phyloP scores from a whole-genome alignment of 2,329 filamentous ascomycete species.

The Diaporthe citrichinensis region DNA sequence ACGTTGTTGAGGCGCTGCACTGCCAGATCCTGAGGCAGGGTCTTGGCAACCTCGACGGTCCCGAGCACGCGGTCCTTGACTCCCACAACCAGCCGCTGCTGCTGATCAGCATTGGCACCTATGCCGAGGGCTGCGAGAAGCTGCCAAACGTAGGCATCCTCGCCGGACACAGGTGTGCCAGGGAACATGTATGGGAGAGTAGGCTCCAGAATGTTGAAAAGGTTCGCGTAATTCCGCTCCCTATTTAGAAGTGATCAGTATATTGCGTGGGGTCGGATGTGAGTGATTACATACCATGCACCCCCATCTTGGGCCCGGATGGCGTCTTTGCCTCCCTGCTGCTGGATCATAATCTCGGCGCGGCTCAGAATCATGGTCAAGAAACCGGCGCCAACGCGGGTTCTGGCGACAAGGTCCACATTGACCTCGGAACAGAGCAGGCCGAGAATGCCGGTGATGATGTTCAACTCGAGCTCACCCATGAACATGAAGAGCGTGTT shows the following conservation, averaged over 20 bases:
- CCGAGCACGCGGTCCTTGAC: slow-evolving; percentile 99
- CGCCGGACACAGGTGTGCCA: slow-evolving; percentile 87
- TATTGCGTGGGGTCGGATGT: background rate
- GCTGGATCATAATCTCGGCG: slow-evolving; percentile 92
- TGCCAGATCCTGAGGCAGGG: slow-evolving; percentile 87
- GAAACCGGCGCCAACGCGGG: slow-evolving; percentile 89
- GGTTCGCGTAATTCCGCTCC: slow-evolving; percentile 83
- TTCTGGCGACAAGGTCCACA: slow-evolving; percentile 86
- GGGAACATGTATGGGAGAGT: slow-evolving; percentile 90
- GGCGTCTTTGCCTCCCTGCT: slow-evolving; percentile 68
- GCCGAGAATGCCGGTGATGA: slow-evolving; percentile 90
- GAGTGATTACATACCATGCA: slow-evolving; percentile 70
- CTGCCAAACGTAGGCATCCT: slow-evolving; percentile 98
- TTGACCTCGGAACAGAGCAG: slow-evolving; percentile 84
- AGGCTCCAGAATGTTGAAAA: slow-evolving; percentile 91
- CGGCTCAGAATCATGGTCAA: slow-evolving; percentile 95
- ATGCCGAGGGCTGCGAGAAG: slow-evolving; percentile 96
- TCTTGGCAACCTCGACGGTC: slow-evolving; percentile 90
- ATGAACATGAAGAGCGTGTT: slow-evolving; percentile 91
- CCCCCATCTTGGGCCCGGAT: slow-evolving; percentile 39
- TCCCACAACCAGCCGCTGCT: slow-evolving; percentile 92
- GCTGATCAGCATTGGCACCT: slow-evolving; percentile 92
- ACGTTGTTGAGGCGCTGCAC: slow-evolving; percentile 89
- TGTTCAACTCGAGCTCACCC: slow-evolving; percentile 89
- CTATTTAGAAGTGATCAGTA: slow-evolving; percentile 58